phyloP scores from a whole-genome alignment of 2,329 filamentous ascomycete species.

The Pseudocercospora fuligena region DNA sequence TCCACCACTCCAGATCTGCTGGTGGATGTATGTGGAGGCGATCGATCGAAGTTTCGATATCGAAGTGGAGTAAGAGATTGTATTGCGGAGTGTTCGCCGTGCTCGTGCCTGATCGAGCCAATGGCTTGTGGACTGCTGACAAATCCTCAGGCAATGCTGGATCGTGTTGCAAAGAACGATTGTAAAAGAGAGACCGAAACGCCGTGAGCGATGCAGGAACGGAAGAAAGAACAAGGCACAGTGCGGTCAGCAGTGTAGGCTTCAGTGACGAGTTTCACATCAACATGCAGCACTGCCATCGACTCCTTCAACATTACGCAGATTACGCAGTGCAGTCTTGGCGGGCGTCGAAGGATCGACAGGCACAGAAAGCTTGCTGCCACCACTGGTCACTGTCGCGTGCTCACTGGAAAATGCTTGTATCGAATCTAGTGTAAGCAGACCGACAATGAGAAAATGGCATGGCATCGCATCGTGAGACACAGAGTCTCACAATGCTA shows the following conservation, averaged over 20 bases:
- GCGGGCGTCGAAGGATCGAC: background rate
- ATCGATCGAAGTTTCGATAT: background rate
- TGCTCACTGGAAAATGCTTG: background rate
- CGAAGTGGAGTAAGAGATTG: background rate
- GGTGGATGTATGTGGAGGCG: background rate
- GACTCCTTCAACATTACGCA: background rate
- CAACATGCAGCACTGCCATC: background rate
- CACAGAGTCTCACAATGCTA: background rate
- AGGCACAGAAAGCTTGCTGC: slow-evolving; percentile 1
- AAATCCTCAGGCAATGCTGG: background rate
- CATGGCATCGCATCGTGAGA: background rate
- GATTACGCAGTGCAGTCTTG: background rate
- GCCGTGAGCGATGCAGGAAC: slow-evolving; percentile 4
- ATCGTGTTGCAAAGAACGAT: background rate
- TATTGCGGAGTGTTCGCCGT: background rate
- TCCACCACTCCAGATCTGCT: slow-evolving; percentile 4
- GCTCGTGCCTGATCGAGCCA: background rate
- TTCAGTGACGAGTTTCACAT: slow-evolving; percentile 7
- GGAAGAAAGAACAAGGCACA: background rate
- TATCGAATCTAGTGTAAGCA: background rate
- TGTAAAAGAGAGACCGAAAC: background rate
- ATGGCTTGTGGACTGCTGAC: background rate
- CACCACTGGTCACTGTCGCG: background rate
- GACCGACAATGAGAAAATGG: background rate
- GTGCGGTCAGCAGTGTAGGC: slow-evolving; percentile 1